Conservation (phyloP, 2,329 filamentous ascomycete genomes). For the Colletotrichum nymphaeae region DNA sequence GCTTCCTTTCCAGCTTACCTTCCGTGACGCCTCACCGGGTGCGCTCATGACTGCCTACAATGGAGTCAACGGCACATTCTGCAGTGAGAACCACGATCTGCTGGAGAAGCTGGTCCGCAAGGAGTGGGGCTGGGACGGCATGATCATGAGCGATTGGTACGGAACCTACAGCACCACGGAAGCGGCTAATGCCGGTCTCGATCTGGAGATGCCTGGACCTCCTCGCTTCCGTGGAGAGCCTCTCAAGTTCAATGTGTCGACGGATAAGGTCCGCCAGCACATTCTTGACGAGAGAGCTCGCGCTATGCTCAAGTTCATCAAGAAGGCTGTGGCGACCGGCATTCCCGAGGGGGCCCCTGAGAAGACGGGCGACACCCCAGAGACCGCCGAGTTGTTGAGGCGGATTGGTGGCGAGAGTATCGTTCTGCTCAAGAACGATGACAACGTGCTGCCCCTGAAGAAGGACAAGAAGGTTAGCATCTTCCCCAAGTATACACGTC, state of each 20-base stretch:
- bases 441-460: constrained; percentile 70
- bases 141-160: constrained; percentile 71
- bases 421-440: constrained; percentile 80
- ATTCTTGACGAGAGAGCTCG: constrained; percentile 71
- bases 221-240: constrained; percentile 61
- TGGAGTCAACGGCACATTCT: constrained; percentile 67
- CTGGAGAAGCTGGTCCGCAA: constrained; percentile 62
- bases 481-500: background rate
- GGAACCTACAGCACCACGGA: constrained; percentile 67
- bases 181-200: constrained; percentile 62
- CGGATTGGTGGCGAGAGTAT: constrained; percentile 76
- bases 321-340: constrained; percentile 63
- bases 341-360: constrained; percentile 67
- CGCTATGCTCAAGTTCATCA: constrained; percentile 69
- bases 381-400: constrained; percentile 73
- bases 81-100: constrained; percentile 64
- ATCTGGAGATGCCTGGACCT: constrained; percentile 71
- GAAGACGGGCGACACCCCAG: constrained; percentile 65
- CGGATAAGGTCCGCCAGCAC: constrained; percentile 66
- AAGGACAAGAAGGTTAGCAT: constrained; percentile 65
- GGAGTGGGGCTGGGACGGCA: constrained; percentile 69
- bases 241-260: constrained; percentile 63
- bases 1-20: constrained; percentile 67
- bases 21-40: constrained; percentile 61
- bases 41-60: constrained; percentile 72